Percentiles rank a stretch among this genome's conserved stretches.
Conservation (phyloP, 2,329 filamentous ascomycete species). For the Cladosporium sp. region DNA sequence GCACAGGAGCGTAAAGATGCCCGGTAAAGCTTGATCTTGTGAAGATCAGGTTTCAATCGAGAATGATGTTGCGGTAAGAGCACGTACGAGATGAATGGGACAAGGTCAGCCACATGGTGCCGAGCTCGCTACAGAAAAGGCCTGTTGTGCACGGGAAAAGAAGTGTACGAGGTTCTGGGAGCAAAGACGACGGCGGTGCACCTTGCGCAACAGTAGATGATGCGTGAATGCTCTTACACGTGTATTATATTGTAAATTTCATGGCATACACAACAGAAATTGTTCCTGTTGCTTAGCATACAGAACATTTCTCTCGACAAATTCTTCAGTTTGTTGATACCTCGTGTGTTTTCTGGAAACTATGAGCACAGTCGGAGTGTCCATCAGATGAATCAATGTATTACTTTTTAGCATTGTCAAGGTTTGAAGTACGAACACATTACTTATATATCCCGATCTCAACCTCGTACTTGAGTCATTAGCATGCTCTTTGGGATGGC, state of each 20-base stretch:
- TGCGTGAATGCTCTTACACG: not conserved
- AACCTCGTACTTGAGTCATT: too few species aligned
- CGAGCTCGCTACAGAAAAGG: not conserved
- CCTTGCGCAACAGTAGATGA: not conserved
- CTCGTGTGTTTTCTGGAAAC: too few species aligned
- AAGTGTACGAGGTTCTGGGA: not conserved
- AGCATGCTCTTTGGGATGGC: too few species aligned
- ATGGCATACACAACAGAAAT: not conserved
- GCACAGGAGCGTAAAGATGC: slow-evolving; percentile 68
- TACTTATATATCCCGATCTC: too few species aligned
- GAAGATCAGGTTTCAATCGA: not conserved
- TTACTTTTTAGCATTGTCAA: too few species aligned
- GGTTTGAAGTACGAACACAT: too few species aligned
- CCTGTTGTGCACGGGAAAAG: not conserved
- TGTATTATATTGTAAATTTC: slow-evolving; percentile 12
- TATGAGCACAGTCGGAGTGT: too few species aligned
- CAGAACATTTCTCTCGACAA: too few species aligned
- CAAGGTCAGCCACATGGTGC: not conserved
- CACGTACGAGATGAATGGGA: not conserved
- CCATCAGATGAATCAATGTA: too few species aligned
- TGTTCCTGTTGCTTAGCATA: too few species aligned
- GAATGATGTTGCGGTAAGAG: not conserved
- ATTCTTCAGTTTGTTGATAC: too few species aligned
- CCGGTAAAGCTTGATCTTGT: not conserved
- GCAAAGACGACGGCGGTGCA: not conserved